Evolutionary conservation across 176 grass and related monocot genomes (phyloP).

Genomic region (Aegilops longissima): DNA sequence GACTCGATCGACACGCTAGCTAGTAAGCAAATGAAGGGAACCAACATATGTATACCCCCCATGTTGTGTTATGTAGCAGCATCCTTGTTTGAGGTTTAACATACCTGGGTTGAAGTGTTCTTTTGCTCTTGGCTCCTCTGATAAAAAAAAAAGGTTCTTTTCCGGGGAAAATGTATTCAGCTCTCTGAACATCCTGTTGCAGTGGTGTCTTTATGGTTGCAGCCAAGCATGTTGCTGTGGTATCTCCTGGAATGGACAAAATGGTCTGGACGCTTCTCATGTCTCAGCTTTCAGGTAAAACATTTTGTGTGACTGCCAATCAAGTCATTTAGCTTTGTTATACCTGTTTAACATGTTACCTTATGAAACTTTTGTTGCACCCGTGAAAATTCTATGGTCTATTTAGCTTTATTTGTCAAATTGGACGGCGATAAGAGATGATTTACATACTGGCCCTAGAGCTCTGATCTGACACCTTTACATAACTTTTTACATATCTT

Average conservation of each 20-base stretch:
- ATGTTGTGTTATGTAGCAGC: constrained; percentile 34
- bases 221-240: background rate
- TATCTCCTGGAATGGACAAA: constrained; percentile 1
- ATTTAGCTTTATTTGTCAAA: constrained; percentile 8
- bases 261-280: background rate
- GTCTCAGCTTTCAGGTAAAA: background rate
- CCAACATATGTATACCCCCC: background rate
- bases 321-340: background rate
- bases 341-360: background rate
- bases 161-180: background rate
- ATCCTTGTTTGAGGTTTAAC: constrained; percentile 3
- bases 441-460: background rate
- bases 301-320: background rate
- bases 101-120: background rate
- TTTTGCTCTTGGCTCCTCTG: too few relatives aligned
- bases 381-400: background rate
- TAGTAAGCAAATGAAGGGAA: too few relatives aligned
- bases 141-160: too few relatives aligned
- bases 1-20: too few relatives aligned
- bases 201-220: background rate
- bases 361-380: background rate
- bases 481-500: background rate
- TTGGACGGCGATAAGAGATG: background rate
- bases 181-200: constrained; percentile 23
- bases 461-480: background rate